A percentile compares a stretch with the other conserved stretches of the same genome.
These are phyloP conservation scores for Apophysomyces trapeziformis DNA, from an alignment of 371 early-diverging fungal species.

Conservation along the genomic window DNA sequence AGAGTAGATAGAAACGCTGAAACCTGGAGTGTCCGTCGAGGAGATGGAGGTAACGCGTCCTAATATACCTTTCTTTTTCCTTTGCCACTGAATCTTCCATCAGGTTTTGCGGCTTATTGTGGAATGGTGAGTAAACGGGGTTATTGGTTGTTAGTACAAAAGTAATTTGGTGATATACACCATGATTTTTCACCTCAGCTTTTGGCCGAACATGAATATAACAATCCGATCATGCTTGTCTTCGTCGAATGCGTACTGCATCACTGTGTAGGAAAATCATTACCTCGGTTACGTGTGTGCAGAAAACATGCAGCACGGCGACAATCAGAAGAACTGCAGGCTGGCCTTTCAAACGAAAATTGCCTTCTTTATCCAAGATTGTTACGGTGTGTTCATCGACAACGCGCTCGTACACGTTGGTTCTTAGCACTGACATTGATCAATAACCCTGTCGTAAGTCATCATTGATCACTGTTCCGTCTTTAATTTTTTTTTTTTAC, in stretches of 20 bases:
- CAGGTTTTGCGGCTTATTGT: conserved; percentile 51
- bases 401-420: conserved; percentile 46
- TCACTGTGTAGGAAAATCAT: background rate
- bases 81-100: background rate
- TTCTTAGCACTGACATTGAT: conserved; percentile 47
- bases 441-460: conserved; percentile 42
- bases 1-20: conserved; percentile 57
- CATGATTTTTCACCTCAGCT: conserved; percentile 23
- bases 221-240: conserved; percentile 45
- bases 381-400: background rate
- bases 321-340: background rate
- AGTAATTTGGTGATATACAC: no score
- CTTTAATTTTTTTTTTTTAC: background rate
- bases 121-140: conserved; percentile 43
- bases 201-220: conserved; percentile 50
- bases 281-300: background rate
- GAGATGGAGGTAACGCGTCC: conserved; percentile 45
- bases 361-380: no score
- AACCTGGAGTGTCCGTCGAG: conserved; percentile 58
- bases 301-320: conserved; percentile 7
- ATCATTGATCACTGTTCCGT: background rate
- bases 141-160: no score
- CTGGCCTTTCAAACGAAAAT: no score
- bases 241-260: conserved; percentile 44
- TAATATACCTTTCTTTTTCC: background rate